These are phyloP conservation scores for Apocynum venetum DNA, from an alignment of 257 asterid species.

Conservation along the genomic window DNA sequence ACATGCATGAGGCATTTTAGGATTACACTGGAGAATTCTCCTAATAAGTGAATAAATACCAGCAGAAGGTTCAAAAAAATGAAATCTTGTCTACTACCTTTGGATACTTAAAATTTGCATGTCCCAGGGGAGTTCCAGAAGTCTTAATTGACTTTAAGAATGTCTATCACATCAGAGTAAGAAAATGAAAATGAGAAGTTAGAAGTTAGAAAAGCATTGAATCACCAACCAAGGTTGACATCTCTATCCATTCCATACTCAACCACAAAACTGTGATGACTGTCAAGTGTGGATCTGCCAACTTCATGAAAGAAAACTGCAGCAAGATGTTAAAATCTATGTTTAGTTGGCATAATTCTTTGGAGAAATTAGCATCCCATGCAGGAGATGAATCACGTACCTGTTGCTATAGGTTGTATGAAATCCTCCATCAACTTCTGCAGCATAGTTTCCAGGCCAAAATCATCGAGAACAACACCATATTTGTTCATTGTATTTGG, in stretches of 20 bases:
- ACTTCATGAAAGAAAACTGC: slow-evolving; percentile 89
- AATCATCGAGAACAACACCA: slow-evolving; percentile 97
- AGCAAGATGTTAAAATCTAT: slow-evolving; percentile 16
- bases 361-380: not conserved
- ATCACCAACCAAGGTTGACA: slow-evolving; percentile 67
- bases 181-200: not conserved
- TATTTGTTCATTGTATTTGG: slow-evolving; percentile 90
- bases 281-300: slow-evolving; percentile 85
- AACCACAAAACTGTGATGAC: slow-evolving; percentile 93
- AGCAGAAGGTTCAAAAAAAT: too few species aligned
- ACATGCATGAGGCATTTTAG: too few species aligned
- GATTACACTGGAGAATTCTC: too few species aligned
- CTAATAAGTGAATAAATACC: too few species aligned
- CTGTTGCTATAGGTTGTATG: slow-evolving; percentile 74
- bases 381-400: slow-evolving; percentile 32
- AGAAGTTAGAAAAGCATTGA: not conserved
- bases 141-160: not conserved
- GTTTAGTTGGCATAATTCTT: slow-evolving; percentile 1
- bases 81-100: too few species aligned
- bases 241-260: slow-evolving; percentile 92
- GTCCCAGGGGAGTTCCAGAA: too few species aligned
- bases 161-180: slow-evolving; percentile 1
- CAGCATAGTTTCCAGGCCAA: slow-evolving; percentile 92
- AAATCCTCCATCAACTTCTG: slow-evolving; percentile 80
- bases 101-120: too few species aligned